phyloP scores from a whole-genome alignment of 805 yeast species.

The Yamadazyma kitorensis region DNA sequence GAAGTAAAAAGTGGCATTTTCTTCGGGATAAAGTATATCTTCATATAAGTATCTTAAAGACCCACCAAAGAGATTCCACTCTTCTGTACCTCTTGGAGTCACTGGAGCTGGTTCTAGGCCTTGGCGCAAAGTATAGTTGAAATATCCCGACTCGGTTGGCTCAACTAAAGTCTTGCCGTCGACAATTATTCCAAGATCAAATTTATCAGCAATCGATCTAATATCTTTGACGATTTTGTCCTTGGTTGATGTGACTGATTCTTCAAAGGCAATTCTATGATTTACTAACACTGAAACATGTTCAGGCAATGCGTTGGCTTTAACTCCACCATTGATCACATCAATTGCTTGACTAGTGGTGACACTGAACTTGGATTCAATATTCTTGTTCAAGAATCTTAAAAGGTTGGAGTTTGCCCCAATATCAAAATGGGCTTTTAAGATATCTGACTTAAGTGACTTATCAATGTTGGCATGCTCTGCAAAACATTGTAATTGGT shows the following conservation, averaged over 20 bases:
- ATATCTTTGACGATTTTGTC: constrained; percentile 31
- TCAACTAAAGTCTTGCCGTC: constrained; percentile 14
- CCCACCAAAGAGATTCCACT: constrained; percentile 37
- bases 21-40: constrained; percentile 22
- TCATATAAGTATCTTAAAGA: constrained; percentile 37
- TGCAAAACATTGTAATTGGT: constrained; percentile 45
- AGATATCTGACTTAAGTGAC: constrained; percentile 32
- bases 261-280: constrained; percentile 47
- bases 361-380: constrained; percentile 32
- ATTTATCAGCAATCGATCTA: constrained; percentile 30
- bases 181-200: constrained; percentile 33
- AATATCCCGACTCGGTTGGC: constrained; percentile 21
- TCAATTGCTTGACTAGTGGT: constrained; percentile 50
- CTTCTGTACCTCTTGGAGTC: constrained; percentile 29
- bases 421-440: constrained; percentile 33
- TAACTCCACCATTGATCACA: constrained; percentile 47
- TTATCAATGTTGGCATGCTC: constrained; percentile 39
- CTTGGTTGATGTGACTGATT: constrained; percentile 29
- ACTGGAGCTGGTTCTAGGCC: constrained; percentile 39
- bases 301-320: constrained; percentile 51
- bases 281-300: constrained; percentile 42
- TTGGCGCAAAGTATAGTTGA: constrained; percentile 23
- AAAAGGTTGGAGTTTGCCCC: constrained; percentile 37
- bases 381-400: constrained; percentile 26
- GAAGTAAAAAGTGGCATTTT: constrained; percentile 24